phyloP scores from a whole-genome alignment of 129 eudicot species.

The Chrysanthemum makinoi region DNA sequence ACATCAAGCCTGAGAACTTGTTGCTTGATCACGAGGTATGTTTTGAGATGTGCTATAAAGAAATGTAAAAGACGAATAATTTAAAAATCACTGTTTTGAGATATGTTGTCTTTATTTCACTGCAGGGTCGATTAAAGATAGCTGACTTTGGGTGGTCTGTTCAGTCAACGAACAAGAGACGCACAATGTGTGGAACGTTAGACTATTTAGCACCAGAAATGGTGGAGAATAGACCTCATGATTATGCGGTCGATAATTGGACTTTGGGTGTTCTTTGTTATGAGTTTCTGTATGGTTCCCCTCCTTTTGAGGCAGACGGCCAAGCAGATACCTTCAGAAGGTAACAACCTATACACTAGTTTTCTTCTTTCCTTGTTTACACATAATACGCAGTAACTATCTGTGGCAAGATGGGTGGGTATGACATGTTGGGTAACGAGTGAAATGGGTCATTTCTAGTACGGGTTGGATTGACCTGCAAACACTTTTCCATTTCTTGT shows the following conservation, averaged over 20 bases:
- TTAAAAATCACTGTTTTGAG: background rate
- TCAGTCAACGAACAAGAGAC: conserved; percentile 77
- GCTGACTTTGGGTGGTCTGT: conserved; percentile 99
- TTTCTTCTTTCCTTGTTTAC: background rate
- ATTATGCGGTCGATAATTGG: conserved; percentile 94
- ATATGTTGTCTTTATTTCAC: conserved; percentile 1
- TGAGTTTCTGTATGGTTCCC: conserved; percentile 81
- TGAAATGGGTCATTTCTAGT: background rate
- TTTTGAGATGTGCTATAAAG: background rate
- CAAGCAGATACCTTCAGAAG: conserved; percentile 79
- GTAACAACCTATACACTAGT: conserved; percentile 30
- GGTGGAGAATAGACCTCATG: conserved; percentile 97
- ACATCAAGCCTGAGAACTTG: conserved; percentile 94
- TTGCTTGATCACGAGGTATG: conserved; percentile 95
- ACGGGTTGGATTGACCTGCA: background rate
- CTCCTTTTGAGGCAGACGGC: conserved; percentile 91
- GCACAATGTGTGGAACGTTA: conserved; percentile 94
- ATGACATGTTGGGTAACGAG: background rate
- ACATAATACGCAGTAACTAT: background rate
- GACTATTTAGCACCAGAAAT: conserved; percentile 96
- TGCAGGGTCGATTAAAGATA: conserved; percentile 85
- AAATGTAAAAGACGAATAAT: background rate
- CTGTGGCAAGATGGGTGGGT: background rate
- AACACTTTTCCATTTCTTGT: background rate
- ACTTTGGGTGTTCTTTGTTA: conserved; percentile 86